Conservation (phyloP, 2,329 filamentous ascomycete species). For the Orbilia ellipsospora region DNA sequence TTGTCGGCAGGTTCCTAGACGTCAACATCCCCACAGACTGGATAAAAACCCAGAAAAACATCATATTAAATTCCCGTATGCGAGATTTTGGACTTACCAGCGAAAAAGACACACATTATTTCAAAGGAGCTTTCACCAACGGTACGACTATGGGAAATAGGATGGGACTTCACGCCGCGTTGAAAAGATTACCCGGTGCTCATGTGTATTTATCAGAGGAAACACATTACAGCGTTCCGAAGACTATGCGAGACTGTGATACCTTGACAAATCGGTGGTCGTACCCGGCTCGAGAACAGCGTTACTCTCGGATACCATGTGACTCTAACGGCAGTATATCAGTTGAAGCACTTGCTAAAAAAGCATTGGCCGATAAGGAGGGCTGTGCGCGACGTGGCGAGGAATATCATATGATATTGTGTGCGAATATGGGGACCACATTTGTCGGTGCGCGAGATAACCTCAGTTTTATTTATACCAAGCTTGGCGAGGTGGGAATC, state of each 20-base stretch:
- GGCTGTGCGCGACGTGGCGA: background rate
- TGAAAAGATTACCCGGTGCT: conserved; percentile 12
- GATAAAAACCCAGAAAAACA: conserved; percentile 1
- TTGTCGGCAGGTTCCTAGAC: conserved; percentile 21
- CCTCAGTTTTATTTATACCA: conserved; percentile 10
- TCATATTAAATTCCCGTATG: conserved; percentile 15
- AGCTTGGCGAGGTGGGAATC: background rate
- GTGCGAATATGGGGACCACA: conserved; percentile 33
- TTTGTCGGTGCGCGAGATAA: conserved; percentile 33
- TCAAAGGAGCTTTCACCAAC: conserved; percentile 27
- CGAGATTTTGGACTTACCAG: conserved; percentile 13
- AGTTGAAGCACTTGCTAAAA: conserved; percentile 2
- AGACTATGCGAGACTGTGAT: conserved; percentile 34
- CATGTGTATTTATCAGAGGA: conserved; percentile 35
- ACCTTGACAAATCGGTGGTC: conserved; percentile 9
- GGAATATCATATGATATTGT: conserved; percentile 26
- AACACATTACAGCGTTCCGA: conserved; percentile 32
- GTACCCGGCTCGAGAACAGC: background rate
- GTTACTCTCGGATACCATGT: conserved; percentile 18
- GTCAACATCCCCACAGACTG: conserved; percentile 22
- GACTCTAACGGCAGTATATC: conserved; percentile 23
- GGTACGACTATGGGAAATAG: conserved; percentile 40
- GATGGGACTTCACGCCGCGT: conserved; percentile 27
- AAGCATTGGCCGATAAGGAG: conserved; percentile 10
- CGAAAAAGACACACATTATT: background rate